Evolutionary conservation across 768 basidiomycete genomes (phyloP).

Genomic region (Panaeolus papilionaceus): DNA sequence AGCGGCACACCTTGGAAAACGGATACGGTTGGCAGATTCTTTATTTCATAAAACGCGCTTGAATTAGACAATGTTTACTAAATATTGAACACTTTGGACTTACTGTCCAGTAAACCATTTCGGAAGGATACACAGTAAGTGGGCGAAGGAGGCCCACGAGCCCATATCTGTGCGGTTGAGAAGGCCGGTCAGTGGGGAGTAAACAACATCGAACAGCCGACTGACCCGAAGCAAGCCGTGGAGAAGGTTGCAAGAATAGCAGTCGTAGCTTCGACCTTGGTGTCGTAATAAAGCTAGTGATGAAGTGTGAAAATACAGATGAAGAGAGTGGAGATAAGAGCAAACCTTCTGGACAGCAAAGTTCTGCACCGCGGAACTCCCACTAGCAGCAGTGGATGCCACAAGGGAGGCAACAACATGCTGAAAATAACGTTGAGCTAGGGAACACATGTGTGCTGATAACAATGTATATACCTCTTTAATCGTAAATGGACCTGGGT

Average conservation of each 20-base stretch:
- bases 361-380: slow-evolving; percentile 60
- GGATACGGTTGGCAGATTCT: slow-evolving; percentile 65
- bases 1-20: slow-evolving; percentile 56
- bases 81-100: slow-evolving; percentile 18
- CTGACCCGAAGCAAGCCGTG: slow-evolving; percentile 66
- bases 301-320: background rate
- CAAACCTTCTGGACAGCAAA: slow-evolving; percentile 65
- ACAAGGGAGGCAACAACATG: slow-evolving; percentile 64
- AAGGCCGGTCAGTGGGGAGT: background rate
- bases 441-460: background rate
- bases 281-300: slow-evolving; percentile 62
- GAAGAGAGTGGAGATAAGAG: background rate
- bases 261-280: slow-evolving; percentile 57
- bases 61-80: background rate
- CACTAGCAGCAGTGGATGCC: slow-evolving; percentile 60
- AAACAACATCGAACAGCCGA: background rate
- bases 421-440: slow-evolving; percentile 33
- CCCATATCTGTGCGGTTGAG: slow-evolving; percentile 49
- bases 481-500: slow-evolving; percentile 61
- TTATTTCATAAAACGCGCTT: background rate
- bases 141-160: slow-evolving; percentile 65
- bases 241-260: slow-evolving; percentile 69
- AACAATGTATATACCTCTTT: slow-evolving; percentile 52
- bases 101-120: slow-evolving; percentile 68
- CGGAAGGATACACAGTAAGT: slow-evolving; percentile 64